Base-by-base conservation (phyloP, 2,329 filamentous ascomycete genomes). In the Aspergillus pseudonomiae region DNA sequence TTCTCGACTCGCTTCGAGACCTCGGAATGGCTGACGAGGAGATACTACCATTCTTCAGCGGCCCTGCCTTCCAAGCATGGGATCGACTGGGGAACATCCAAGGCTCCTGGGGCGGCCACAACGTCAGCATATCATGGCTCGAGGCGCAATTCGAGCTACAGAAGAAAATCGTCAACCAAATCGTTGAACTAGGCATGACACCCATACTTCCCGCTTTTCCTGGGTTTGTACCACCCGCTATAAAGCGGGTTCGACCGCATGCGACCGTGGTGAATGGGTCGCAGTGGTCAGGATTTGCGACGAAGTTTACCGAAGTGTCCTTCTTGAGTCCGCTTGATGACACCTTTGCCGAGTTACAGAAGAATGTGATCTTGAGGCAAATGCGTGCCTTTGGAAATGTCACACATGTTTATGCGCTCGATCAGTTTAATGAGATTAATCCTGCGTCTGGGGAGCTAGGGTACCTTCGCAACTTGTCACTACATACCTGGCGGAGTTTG, bases 21-120 rank as follows among this genome's bases (percentile, higher is more conserved):
- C 72, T 82, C 21, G 80, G 81, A 9, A 75, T 85, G 43, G 78
- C 75, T 0, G 73, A 82, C 43, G 67, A 72, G 5, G 81, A 85
- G 30, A 83, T 85, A 54, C 57, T 74, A 1, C 71, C 77, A 1
- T 85, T 83, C 69, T 74, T 85, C 59, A 83, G 79, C 56, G 83
- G 83, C 0, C 83, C 83, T 1, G 82, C 83, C 0, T 85, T 85
- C 61, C 81, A 83, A 62, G 75, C 83, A 12, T 86, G 83, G 83
- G 85, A 85, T 65, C 79, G 82, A n/a, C 82, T 86, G 61, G 83
- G 83, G 11, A 86, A 85, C 65, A 84, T 83, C 21, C 82, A 84
- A 65, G 79, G 81, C 9, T 82, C 81, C 1, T 85, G 83, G 83
- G 78, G 77, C 39, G 79, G 78, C 5, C 80, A 78, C 10, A 4